Evolutionary conservation across 1,284 basidiomycete species (phyloP).

Genomic region (Naganishia cerealis): DNA sequence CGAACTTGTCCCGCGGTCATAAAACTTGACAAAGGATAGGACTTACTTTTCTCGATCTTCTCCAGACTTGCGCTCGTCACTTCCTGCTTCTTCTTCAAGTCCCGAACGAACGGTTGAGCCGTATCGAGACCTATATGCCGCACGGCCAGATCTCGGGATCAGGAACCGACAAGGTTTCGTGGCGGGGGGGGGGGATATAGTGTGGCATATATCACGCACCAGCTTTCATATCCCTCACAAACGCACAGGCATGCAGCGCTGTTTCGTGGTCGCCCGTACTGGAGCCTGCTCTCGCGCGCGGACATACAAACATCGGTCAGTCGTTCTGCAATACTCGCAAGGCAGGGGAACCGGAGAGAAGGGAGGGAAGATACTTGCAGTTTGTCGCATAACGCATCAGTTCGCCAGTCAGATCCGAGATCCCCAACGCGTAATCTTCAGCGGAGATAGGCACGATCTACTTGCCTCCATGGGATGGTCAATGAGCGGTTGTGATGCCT

Average conservation of each 20-base stretch:
- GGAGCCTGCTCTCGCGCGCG: conserved; percentile 60
- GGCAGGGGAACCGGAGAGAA: not conserved
- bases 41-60: conserved; percentile 89
- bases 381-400: conserved; percentile 90
- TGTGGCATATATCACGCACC: conserved; percentile 56
- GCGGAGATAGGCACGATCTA: conserved; percentile 38
- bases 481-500: not conserved
- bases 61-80: conserved; percentile 81
- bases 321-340: not conserved
- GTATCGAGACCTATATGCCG: conserved; percentile 68
- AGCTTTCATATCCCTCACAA: conserved; percentile 76
- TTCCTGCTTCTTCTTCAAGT: conserved; percentile 80
- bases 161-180: not conserved
- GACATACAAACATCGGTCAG: not conserved
- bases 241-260: conserved; percentile 69
- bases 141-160: not conserved
- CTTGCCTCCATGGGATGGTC: not conserved
- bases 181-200: not conserved
- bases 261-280: conserved; percentile 69
- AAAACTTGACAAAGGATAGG: not conserved
- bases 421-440: conserved; percentile 84
- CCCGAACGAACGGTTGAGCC: conserved; percentile 66
- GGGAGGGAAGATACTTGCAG: conserved; percentile 37
- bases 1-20: not conserved
- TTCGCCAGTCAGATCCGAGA: conserved; percentile 93